These are phyloP conservation scores for Exophiala dermatitidis DNA, from an alignment of 2,329 filamentous ascomycete genomes.

Conservation along the genomic window DNA sequence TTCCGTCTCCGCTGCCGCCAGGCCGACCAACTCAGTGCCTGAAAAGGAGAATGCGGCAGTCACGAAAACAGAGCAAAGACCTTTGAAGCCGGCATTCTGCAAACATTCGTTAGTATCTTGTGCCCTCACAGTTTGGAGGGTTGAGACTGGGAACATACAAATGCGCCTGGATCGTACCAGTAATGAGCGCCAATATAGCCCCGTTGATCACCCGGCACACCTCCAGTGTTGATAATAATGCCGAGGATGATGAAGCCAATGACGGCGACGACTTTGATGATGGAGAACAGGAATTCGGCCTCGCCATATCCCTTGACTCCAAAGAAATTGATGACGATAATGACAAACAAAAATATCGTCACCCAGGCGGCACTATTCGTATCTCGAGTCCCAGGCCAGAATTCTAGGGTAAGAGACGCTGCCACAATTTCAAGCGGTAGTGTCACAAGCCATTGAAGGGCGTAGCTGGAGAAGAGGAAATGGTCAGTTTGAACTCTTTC, in stretches of 20 bases:
- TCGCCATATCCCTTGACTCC: conserved; percentile 85
- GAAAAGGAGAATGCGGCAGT: neutral
- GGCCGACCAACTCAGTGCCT: neutral
- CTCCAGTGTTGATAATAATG: conserved; percentile 69
- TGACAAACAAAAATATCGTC: conserved; percentile 67
- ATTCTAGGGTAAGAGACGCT: conserved; percentile 74
- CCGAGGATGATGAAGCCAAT: conserved; percentile 64
- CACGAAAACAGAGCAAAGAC: conserved; percentile 39
- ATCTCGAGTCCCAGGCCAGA: conserved; percentile 55
- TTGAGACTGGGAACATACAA: conserved; percentile 33
- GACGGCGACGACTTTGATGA: conserved; percentile 78
- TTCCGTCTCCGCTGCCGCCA: neutral
- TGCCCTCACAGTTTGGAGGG: conserved; percentile 40
- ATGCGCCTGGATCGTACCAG: conserved; percentile 72
- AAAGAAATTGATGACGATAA: conserved; percentile 77
- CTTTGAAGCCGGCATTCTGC: conserved; percentile 58
- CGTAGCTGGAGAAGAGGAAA: conserved; percentile 52
- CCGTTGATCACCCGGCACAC: conserved; percentile 52
- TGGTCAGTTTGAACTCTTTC: neutral
- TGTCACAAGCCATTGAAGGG: conserved; percentile 77
- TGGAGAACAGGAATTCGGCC: conserved; percentile 79
- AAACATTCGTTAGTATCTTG: conserved; percentile 58
- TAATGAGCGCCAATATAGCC: conserved; percentile 73
- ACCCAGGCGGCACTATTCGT: conserved; percentile 70
- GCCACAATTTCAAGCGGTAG: conserved; percentile 76